Evolutionary conservation across 78 protist species (phyloP).

Genomic region (Thecamonas trahens): DNA sequence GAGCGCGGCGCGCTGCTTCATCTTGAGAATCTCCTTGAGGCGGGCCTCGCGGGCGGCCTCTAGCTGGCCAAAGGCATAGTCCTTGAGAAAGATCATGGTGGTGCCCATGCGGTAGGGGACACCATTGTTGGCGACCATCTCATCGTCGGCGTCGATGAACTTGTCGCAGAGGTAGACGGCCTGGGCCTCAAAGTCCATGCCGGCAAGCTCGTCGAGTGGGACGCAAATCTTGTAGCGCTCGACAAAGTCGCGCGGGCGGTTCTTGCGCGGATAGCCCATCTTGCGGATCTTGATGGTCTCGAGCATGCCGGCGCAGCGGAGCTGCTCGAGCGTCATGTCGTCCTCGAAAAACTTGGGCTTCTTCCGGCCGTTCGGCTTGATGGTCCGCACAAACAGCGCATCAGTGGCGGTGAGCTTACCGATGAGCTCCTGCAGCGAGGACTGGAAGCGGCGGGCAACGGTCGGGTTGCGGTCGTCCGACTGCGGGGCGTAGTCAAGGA

Average conservation of each 20-base stretch:
- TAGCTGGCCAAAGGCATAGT: too few species aligned
- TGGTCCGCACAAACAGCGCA: constrained; percentile 68
- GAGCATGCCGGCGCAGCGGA: constrained; percentile 68
- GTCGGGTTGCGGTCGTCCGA: background rate
- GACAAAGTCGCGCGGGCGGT: constrained; percentile 18
- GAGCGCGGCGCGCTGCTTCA: too few species aligned
- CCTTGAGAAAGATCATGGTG: too few species aligned
- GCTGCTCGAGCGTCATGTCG: constrained; percentile 28
- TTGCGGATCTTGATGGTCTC: constrained; percentile 67
- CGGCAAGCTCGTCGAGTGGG: background rate
- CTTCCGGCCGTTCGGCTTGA: constrained; percentile 67
- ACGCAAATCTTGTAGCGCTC: background rate
- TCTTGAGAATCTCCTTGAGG: too few species aligned
- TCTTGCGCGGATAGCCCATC: constrained; percentile 55
- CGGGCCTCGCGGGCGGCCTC: too few species aligned
- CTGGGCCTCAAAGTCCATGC: too few species aligned
- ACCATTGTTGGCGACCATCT: too few species aligned
- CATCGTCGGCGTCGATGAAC: too few species aligned
- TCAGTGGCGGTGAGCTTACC: constrained; percentile 12
- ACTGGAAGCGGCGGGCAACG: constrained; percentile 13
- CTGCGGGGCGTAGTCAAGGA: too few species aligned
- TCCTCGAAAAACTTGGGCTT: constrained; percentile 18
- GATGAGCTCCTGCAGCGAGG: constrained; percentile 23
- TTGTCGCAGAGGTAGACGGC: too few species aligned
- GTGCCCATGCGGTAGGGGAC: too few species aligned